A percentile compares a stretch with the other conserved stretches of the same genome.
Evolutionary conservation across 2,329 filamentous ascomycete species (phyloP).

Genomic region (Diaporthe nobilis): DNA sequence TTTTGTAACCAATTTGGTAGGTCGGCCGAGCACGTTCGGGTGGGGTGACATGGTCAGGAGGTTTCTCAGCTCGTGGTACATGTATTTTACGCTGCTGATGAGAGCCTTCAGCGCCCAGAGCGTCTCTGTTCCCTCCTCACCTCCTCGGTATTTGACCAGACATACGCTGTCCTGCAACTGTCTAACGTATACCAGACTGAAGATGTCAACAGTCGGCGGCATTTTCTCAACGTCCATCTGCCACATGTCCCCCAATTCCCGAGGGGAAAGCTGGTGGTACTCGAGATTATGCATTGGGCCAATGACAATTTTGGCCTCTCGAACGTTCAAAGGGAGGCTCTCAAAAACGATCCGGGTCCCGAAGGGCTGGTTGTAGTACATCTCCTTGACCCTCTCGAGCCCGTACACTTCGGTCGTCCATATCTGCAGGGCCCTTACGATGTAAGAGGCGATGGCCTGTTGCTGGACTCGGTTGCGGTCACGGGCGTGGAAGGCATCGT

Average conservation of each 20-base stretch:
- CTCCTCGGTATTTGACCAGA: constrained; percentile 58
- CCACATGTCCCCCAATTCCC: constrained; percentile 61
- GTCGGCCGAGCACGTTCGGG: constrained; percentile 65
- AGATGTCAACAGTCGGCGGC: constrained; percentile 64
- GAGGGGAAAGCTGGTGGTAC: constrained; percentile 62
- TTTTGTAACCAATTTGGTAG: constrained; percentile 69
- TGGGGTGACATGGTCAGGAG: constrained; percentile 68
- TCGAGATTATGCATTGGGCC: constrained; percentile 68
- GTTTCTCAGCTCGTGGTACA: constrained; percentile 73
- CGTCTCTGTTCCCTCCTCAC: constrained; percentile 45
- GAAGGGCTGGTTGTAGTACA: constrained; percentile 66
- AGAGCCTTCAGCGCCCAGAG: constrained; percentile 71
- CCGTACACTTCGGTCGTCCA: constrained; percentile 61
- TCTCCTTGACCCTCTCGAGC: constrained; percentile 47
- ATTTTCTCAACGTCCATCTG: constrained; percentile 54
- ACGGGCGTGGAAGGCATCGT: constrained; percentile 69
- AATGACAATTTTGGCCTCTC: constrained; percentile 61
- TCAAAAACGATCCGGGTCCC: constrained; percentile 70
- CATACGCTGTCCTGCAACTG: constrained; percentile 74
- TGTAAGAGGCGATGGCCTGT: constrained; percentile 67
- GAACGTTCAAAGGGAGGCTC: constrained; percentile 63
- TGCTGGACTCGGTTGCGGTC: constrained; percentile 62
- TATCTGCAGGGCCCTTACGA: constrained; percentile 66
- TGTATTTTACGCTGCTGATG: constrained; percentile 69
- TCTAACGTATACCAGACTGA: constrained; percentile 62